Base-by-base conservation (phyloP, 139 green algal genomes). In the Picochlorum costavermella region DNA sequence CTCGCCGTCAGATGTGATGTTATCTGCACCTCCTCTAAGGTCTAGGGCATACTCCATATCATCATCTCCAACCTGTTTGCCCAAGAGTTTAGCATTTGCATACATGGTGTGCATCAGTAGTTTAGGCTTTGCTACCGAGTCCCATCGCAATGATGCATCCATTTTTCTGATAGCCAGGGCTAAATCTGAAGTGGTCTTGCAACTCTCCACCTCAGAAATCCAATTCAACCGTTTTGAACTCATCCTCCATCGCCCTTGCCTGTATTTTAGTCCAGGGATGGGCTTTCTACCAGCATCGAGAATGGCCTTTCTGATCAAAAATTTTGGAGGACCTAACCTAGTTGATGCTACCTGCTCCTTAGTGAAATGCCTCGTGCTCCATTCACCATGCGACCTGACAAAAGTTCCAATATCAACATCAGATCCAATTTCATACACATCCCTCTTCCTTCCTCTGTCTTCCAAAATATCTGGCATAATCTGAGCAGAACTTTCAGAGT, bases 81-180 rank as follows among this genome's bases (percentile, higher is more conserved):
- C 25, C 20, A 36, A 31, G 12, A 59, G 50, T 33, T 30, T 30
- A 33, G 50, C 50, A 40, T 59, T 37, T 30, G 20, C 25, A 33
- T 37, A 68, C 48, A 48, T 46, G 25, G 62, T 46, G 20, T 57
- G 46, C 9, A n/a, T 31, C 5, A 37, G 12, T 6, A 33, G 20
- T 28, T 51, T 65, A 23, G 56, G 64, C 56, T 61, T 53, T 16
- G 16, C 51, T 53, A 51, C 46, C 4, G 36, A n/a, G 26, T 61
- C 56, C 51, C 37, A 57, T 10, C 31, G 63, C 37, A 85, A 51
- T 25, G 60, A 49, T 3, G 61, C 37, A 26, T 85, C 76, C 46
- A 85, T 56, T 23, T 72, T 60, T 3, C 79, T 65, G 46, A 85
- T 65, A 30, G 51, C 50, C 55, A 83, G 37, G 4, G 69, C 79